Evolutionary conservation across 306 rosid species (phyloP), one percentile per base, ranked within the genome.

Genomic region (Boehmeria nivea): DNA sequence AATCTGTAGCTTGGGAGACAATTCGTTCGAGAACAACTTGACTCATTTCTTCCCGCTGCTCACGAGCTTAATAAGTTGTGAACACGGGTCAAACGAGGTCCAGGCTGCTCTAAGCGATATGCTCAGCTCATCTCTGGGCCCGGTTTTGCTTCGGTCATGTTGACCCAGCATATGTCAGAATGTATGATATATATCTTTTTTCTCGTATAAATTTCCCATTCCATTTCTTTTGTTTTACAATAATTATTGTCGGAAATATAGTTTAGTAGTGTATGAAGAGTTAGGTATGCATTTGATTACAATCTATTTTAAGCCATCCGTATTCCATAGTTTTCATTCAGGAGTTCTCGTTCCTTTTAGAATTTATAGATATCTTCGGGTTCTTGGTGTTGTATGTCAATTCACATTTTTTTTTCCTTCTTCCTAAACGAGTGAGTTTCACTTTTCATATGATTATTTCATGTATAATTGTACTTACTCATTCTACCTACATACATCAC

Each of bases 81-180:
- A 93, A 60, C 96, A 93, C 51, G 99, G 99, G 21, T 85, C 99
- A n/a, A 76, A 72, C 28, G 99, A 88, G 49, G 85, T 93, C 58
- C 96, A 93, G 78, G 63, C 63, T 20, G 95, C 96, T 55, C 94
- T 93, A 50, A 77, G 88, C 48, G 95, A 88, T 50, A 93, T 93
- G 94, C 90, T 88, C 62, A 73, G 80, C 73, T 79, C 79, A 50
- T 71, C 96, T 1, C 78, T 93, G 15, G 99, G 99, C 65, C 96
- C 99, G 28, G 56, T 93, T 70, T 72, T 93, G 58, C 86, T 85
- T 40, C 83, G 79, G 10, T 81, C 95, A 17, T 77, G 86, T 78
- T 88, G 87, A 62, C 71, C 85, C 68, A 52, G 51, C 76, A 74
- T 31, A 31, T 61, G 61, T 70, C 49, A 59, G 72, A 71, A 71